Evolutionary conservation across 2,329 filamentous ascomycete genomes (phyloP).

Genomic region (Colletotrichum sp.): DNA sequence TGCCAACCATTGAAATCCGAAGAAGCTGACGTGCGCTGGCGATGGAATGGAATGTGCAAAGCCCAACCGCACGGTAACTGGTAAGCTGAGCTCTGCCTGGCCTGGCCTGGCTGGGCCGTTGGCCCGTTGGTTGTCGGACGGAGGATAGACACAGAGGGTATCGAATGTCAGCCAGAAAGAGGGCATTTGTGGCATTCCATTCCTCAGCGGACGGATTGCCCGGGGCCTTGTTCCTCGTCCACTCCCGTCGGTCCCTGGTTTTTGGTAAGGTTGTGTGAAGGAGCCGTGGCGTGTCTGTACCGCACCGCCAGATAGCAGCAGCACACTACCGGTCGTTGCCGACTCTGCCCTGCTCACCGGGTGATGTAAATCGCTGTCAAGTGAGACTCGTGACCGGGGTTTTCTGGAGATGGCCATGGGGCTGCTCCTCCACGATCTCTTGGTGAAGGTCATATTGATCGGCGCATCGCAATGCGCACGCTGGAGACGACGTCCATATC

Average conservation of each 20-base stretch:
- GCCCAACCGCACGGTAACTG: neutral
- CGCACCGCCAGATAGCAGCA: neutral
- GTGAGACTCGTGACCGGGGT: constrained; percentile 10
- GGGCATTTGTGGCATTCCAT: neutral
- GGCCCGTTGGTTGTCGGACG: neutral
- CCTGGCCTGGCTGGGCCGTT: neutral
- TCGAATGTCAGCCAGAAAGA: neutral
- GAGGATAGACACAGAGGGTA: neutral
- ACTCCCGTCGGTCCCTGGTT: neutral
- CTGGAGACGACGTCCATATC: neutral
- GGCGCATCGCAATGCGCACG: neutral
- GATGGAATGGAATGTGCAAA: neutral
- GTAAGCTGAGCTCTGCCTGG: neutral
- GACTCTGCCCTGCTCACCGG: constrained; percentile 14
- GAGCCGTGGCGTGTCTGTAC: constrained; percentile 1
- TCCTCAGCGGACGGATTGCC: neutral
- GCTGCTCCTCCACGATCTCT: neutral
- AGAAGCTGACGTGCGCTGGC: neutral
- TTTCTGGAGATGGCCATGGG: neutral
- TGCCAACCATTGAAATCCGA: neutral
- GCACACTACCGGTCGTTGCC: neutral
- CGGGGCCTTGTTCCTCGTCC: neutral
- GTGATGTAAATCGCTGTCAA: constrained; percentile 2
- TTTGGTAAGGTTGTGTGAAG: constrained; percentile 1
- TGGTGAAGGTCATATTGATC: neutral